These are phyloP conservation scores for Scytalidium sp. DNA, from an alignment of 2,329 filamentous ascomycete genomes.

Conservation along the genomic window DNA sequence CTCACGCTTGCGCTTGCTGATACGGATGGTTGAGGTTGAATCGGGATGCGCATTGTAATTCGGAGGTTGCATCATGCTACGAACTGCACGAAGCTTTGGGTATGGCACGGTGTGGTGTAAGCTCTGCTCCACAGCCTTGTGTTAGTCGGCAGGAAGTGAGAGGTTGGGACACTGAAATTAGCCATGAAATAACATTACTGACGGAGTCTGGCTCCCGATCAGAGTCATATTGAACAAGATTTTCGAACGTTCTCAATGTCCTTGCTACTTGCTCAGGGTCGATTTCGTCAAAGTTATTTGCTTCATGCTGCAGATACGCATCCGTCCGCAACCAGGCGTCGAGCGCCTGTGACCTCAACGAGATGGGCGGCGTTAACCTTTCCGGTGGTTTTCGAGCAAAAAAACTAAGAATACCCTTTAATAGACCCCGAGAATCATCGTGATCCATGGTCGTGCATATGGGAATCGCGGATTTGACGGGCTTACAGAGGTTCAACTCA, in stretches of 20 bases:
- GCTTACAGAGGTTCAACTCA: background rate
- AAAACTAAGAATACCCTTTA: slow-evolving; percentile 17
- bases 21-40: slow-evolving; percentile 14
- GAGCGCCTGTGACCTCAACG: slow-evolving; percentile 18
- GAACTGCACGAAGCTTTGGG: slow-evolving; percentile 12
- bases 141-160: slow-evolving; percentile 6
- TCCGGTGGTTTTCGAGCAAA: slow-evolving; percentile 20
- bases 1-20: slow-evolving; percentile 23
- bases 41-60: slow-evolving; percentile 14
- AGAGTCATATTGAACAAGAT: slow-evolving; percentile 22
- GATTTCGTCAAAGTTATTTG: slow-evolving; percentile 16
- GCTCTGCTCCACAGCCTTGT: slow-evolving; percentile 1
- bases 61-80: slow-evolving; percentile 5
- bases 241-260: slow-evolving; percentile 16
- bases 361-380: slow-evolving; percentile 14
- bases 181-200: slow-evolving; percentile 13
- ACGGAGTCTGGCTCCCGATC: slow-evolving; percentile 19
- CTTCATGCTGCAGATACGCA: slow-evolving; percentile 23
- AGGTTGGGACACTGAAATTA: slow-evolving; percentile 6
- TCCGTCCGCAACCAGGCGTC: slow-evolving; percentile 25
- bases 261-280: slow-evolving; percentile 19
- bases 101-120: slow-evolving; percentile 9
- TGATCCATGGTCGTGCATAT: background rate
- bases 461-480: background rate
- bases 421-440: background rate